Evolutionary conservation across 2,329 filamentous ascomycete genomes (phyloP).

Genomic region (Paecilomyces sp.): DNA sequence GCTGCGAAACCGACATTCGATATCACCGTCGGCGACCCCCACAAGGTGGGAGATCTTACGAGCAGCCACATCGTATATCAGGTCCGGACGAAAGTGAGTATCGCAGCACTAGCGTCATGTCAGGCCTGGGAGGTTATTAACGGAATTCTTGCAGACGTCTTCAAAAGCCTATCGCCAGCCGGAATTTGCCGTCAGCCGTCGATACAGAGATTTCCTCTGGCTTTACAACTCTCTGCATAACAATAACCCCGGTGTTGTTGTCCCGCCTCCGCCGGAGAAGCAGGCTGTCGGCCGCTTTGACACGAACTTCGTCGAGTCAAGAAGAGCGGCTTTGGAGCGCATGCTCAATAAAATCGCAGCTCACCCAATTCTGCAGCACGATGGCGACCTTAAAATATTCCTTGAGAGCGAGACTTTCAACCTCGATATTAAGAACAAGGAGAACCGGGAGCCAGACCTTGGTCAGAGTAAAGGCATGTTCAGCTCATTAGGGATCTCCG

Average conservation of each 20-base stretch:
- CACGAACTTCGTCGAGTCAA: conserved; percentile 89
- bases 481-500: conserved; percentile 71
- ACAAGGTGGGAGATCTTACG: conserved; percentile 94
- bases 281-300: conserved; percentile 95
- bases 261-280: conserved; percentile 94
- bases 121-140: neutral
- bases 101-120: conserved; percentile 1
- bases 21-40: conserved; percentile 89
- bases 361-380: conserved; percentile 85
- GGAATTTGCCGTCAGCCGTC: conserved; percentile 86
- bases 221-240: conserved; percentile 90
- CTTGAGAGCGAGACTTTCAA: conserved; percentile 95
- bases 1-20: conserved; percentile 86
- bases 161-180: conserved; percentile 92
- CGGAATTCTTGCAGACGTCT: conserved; percentile 57
- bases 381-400: conserved; percentile 91
- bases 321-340: conserved; percentile 84
- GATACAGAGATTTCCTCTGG: conserved; percentile 97
- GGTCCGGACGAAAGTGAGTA: conserved; percentile 76
- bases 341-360: conserved; percentile 96
- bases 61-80: conserved; percentile 98
- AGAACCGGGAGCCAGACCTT: conserved; percentile 77
- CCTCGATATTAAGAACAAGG: conserved; percentile 95
- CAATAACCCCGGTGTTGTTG: conserved; percentile 90
- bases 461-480: conserved; percentile 91